phyloP scores from a whole-genome alignment of 352 stramenopile species.

The Phytopythium montanum region DNA sequence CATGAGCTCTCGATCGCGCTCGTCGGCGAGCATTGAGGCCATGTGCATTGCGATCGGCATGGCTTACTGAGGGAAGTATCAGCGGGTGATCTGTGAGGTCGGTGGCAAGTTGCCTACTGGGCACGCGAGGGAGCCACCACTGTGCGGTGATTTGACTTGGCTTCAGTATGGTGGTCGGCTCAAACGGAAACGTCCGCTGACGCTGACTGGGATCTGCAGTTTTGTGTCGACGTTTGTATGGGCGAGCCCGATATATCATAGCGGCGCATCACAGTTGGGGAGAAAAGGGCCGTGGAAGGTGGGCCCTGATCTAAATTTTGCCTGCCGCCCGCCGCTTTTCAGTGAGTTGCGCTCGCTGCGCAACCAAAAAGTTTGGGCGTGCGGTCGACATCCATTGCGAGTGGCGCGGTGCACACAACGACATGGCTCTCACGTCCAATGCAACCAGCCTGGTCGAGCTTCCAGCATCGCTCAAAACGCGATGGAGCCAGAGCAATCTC shows the following conservation, averaged over 20 bases:
- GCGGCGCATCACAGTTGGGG: background rate
- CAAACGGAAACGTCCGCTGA: too few relatives aligned
- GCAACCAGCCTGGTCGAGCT: too few relatives aligned
- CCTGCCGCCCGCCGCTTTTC: background rate
- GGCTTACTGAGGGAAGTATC: background rate
- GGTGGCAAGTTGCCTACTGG: background rate
- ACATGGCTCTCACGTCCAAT: background rate
- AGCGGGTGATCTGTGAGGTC: background rate
- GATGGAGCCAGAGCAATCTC: too few relatives aligned
- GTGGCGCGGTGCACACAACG: background rate
- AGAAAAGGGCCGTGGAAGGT: background rate
- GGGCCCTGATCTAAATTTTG: background rate
- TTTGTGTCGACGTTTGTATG: background rate
- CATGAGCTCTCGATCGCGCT: background rate
- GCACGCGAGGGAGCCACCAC: background rate
- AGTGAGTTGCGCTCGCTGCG: too few relatives aligned
- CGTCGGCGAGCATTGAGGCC: background rate
- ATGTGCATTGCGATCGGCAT: slow-evolving; percentile 7
- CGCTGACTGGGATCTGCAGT: background rate
- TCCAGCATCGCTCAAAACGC: too few relatives aligned
- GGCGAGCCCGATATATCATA: slow-evolving; percentile 8
- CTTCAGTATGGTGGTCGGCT: slow-evolving; percentile 1
- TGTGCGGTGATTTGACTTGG: background rate
- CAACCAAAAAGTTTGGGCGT: too few relatives aligned
- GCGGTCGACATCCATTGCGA: background rate